Conservation (phyloP, 2,329 filamentous ascomycete species). For the Scedosporium aurantiacum region DNA sequence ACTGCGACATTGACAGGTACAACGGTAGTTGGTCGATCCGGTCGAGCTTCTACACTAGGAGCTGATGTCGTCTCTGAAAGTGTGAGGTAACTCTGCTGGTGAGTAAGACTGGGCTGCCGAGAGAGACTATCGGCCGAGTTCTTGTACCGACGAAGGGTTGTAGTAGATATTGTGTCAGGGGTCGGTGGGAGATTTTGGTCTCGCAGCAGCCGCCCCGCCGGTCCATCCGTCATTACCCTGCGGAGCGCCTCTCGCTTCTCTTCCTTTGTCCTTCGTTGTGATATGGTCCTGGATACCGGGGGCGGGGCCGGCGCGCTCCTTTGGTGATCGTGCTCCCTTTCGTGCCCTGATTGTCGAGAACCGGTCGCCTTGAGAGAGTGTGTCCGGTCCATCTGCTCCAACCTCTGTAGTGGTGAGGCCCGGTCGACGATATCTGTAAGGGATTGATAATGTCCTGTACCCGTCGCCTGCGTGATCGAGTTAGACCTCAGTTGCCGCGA, state of each 20-base stretch:
- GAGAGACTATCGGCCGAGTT: slow-evolving; percentile 38
- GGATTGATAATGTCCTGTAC: slow-evolving; percentile 23
- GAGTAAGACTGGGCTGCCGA: slow-evolving; percentile 15
- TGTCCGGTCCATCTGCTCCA: slow-evolving; percentile 24
- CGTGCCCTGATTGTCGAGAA: slow-evolving; percentile 19
- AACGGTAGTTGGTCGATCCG: background rate
- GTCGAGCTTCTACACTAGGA: background rate
- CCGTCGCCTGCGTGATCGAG: slow-evolving; percentile 11
- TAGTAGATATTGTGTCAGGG: slow-evolving; percentile 48
- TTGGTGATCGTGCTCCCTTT: slow-evolving; percentile 12
- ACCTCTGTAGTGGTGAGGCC: slow-evolving; percentile 37
- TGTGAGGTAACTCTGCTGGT: slow-evolving; percentile 21
- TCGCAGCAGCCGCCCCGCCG: slow-evolving; percentile 27
- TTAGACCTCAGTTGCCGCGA: background rate
- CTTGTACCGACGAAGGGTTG: slow-evolving; percentile 38
- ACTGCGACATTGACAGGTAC: background rate
- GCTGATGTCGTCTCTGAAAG: slow-evolving; percentile 15
- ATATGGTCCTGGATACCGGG: slow-evolving; percentile 9
- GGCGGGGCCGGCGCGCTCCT: slow-evolving; percentile 10
- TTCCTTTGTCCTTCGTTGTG: slow-evolving; percentile 24
- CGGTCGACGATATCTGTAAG: slow-evolving; percentile 34
- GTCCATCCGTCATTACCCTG: slow-evolving; percentile 37
- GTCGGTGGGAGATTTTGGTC: slow-evolving; percentile 42
- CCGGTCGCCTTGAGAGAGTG: slow-evolving; percentile 18
- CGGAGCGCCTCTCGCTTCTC: slow-evolving; percentile 38